Conservation (phyloP, 2,329 filamentous ascomycete genomes). For the Xylaria sp. region DNA sequence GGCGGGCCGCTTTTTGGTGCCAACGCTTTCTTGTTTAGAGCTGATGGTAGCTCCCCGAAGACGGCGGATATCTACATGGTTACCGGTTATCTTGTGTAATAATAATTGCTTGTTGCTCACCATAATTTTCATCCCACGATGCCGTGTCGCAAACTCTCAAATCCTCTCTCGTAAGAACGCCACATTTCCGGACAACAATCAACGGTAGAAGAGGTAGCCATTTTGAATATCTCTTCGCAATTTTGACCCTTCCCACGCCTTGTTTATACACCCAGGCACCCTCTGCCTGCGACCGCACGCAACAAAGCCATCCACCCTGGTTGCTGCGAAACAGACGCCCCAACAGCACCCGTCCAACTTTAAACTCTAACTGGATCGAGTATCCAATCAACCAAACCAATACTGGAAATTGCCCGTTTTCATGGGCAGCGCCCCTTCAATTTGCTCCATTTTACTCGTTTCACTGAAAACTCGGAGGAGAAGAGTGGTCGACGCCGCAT, state of each 20-base stretch:
- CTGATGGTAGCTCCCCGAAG: conserved; percentile 24
- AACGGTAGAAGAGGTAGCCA: neutral
- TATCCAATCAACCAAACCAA: neutral
- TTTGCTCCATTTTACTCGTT: neutral
- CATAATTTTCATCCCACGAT: neutral
- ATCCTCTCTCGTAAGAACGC: neutral
- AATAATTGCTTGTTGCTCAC: conserved; percentile 9
- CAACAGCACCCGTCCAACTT: conserved; percentile 5
- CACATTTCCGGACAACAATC: neutral
- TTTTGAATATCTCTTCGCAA: neutral
- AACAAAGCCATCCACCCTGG: conserved; percentile 9
- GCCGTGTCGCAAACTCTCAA: conserved; percentile 9
- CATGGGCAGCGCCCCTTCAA: neutral
- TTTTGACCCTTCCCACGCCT: conserved; percentile 1
- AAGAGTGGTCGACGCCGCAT: neutral
- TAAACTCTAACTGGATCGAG: neutral
- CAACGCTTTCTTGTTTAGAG: conserved; percentile 7
- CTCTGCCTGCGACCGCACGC: conserved; percentile 9
- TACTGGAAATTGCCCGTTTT: conserved; percentile 1
- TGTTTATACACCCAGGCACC: neutral
- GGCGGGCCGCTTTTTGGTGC: conserved; percentile 17
- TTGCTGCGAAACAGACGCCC: neutral
- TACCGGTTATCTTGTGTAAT: neutral
- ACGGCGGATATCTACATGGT: conserved; percentile 16
- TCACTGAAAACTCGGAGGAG: neutral